Percentiles rank a stretch among this genome's conserved stretches.
Conservation (phyloP, 1,284 basidiomycete species). For the Pholiota adiposa region DNA sequence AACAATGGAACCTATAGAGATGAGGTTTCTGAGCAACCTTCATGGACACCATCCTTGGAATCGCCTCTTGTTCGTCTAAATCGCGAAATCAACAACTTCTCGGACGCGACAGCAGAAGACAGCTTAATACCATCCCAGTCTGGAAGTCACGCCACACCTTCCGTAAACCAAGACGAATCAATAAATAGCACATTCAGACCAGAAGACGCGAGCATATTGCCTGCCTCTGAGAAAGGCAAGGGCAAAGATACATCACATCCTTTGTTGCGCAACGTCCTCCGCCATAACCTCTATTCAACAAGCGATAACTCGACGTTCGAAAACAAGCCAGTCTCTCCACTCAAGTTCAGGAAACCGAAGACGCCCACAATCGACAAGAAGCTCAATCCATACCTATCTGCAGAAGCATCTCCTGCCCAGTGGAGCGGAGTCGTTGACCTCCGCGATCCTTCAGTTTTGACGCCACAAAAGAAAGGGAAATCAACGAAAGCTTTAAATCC, state of each 20-base stretch:
- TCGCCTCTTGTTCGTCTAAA: conserved; percentile 78
- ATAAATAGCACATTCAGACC: conserved; percentile 22
- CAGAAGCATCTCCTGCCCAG: conserved; percentile 49
- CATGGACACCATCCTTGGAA: conserved; percentile 73
- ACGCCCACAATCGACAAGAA: conserved; percentile 53
- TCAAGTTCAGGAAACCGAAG: conserved; percentile 50
- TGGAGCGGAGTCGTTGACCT: conserved; percentile 83
- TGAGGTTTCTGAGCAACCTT: conserved; percentile 50
- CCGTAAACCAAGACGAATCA: conserved; percentile 34
- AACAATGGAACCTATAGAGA: conserved; percentile 43
- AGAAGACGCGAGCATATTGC: conserved; percentile 25
- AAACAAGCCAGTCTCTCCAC: conserved; percentile 38
- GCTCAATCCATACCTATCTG: conserved; percentile 66
- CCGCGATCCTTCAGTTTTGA: conserved; percentile 55
- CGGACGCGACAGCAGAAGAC: conserved; percentile 33
- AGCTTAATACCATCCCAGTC: conserved; percentile 18
- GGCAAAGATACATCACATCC: conserved; percentile 47
- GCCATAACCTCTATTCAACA: conserved; percentile 47
- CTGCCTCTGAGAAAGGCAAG: conserved; percentile 48
- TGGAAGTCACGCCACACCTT: conserved; percentile 26
- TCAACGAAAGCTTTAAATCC: conserved; percentile 30
- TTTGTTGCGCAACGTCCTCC: conserved; percentile 53
- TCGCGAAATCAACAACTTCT: conserved; percentile 65
- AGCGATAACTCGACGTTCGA: conserved; percentile 36
- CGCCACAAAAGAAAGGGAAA: conserved; percentile 39